Base-by-base conservation (phyloP, 1,284 basidiomycete species). In the Ceratobasidium sp. region DNA sequence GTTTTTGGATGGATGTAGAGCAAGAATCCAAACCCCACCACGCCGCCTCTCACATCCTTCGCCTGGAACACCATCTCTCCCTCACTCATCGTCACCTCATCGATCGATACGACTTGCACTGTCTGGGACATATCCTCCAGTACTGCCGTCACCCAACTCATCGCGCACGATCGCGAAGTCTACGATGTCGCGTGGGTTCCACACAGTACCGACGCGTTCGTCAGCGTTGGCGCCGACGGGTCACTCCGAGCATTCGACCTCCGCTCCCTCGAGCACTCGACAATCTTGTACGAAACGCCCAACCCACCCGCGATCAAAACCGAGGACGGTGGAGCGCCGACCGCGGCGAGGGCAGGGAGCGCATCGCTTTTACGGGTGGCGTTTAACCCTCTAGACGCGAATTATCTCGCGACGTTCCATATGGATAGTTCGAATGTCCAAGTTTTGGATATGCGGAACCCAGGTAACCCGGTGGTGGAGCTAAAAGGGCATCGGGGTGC, bases 181-280 rank as follows among this genome's bases (percentile, higher is more conserved):
- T 97, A 96, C 85, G 96, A 97, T 83, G 96, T 97, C 67, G 96
- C 96, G 55, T 99, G 98, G 97, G 90, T 98, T n/a, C 98, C 98
- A 1, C 91, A 93, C n/a, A 97, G 95, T 14, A 94, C 95, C 3
- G 97, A 99, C 84, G 97, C 99, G 80, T 99, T 99, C 85, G 97
- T 99, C 46, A 97, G 96, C 18, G 98, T 99, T 27, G 98, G 98
- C 33, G 98, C 97, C 16, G 98, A 99, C 83, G 98, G 98, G 14
- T 96, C 94, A 78, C 87, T 99, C 50, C 94, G 98, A 66, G 97
- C 98, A 8, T 99, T 99, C 83, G 98, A 99, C 85, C 87, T 99
- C 77, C 92, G 98, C 52, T 95, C 94, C 81, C 89, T 99, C 62
- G 98, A 99, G 84, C 98, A 99, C 85, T 98, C 96, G 8, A 99